Conservation (phyloP, 176 grass and related monocot genomes). For the Olyra latifolia region DNA sequence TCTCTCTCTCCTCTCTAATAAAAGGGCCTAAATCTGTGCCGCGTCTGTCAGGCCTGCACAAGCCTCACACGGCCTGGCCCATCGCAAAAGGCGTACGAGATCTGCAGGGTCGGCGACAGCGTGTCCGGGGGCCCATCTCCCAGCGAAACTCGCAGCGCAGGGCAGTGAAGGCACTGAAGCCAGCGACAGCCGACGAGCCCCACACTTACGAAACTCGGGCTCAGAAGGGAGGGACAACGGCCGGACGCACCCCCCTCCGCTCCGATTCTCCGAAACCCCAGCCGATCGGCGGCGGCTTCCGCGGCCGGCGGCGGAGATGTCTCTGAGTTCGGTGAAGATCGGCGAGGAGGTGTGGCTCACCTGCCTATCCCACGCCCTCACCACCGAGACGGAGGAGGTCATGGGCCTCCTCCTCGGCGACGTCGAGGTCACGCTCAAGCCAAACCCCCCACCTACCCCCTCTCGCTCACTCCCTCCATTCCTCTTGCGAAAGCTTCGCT, state of each 20-base stretch:
- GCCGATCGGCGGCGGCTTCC: conserved; percentile 35
- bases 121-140: background rate
- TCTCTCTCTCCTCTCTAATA: no score
- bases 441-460: background rate
- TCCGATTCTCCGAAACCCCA: conserved; percentile 17
- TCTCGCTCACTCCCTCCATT: background rate
- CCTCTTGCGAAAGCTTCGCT: conserved; percentile 15
- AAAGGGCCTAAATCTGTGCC: no score
- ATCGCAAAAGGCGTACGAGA: background rate
- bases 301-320: conserved; percentile 59
- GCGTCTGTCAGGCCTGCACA: no score
- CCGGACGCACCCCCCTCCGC: background rate
- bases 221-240: background rate
- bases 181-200: background rate
- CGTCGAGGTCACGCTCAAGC: conserved; percentile 36
- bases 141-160: conserved; percentile 11
- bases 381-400: conserved; percentile 96
- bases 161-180: background rate
- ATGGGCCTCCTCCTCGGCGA: conserved; percentile 97
- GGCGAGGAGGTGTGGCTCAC: conserved; percentile 97
- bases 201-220: background rate
- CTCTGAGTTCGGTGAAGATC: conserved; percentile 74
- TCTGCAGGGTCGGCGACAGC: conserved; percentile 10
- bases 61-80: background rate
- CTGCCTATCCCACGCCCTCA: conserved; percentile 89